Evolutionary conservation across 768 basidiomycete species (phyloP).

Genomic region (Cubamyces lactineus): DNA sequence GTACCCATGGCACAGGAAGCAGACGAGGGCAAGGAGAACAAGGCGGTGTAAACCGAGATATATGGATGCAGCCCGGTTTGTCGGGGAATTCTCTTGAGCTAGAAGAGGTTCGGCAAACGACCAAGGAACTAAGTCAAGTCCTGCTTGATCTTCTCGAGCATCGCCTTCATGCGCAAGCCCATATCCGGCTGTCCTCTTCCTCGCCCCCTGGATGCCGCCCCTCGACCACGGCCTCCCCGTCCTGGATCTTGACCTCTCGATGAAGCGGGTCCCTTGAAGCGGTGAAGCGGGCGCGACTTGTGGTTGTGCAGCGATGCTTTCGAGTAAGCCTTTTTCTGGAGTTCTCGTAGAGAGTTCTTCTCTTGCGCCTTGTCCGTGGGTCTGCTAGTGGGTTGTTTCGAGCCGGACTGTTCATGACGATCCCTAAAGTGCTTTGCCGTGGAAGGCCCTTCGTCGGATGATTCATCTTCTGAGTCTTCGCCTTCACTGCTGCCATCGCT

Average conservation of each 20-base stretch:
- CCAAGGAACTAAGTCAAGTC: conserved; percentile 44
- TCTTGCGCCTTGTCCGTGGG: conserved; percentile 20
- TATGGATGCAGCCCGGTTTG: not conserved
- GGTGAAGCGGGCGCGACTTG: conserved; percentile 49
- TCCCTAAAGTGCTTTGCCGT: not conserved
- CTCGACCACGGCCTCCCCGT: conserved; percentile 36
- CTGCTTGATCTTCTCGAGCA: conserved; percentile 85
- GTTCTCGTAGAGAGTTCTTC: conserved; percentile 54
- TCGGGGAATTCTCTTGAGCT: not conserved
- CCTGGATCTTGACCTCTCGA: conserved; percentile 24
- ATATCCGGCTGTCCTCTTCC: conserved; percentile 67
- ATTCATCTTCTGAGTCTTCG: conserved; percentile 26
- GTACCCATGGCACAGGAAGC: conserved; percentile 34
- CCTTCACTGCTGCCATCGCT: not conserved
- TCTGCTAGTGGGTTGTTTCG: conserved; percentile 4
- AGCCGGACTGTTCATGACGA: not conserved
- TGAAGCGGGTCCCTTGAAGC: conserved; percentile 30
- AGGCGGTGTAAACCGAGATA: conserved; percentile 31
- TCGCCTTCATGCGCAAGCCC: conserved; percentile 83
- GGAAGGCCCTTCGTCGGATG: conserved; percentile 9
- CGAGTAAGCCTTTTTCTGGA: conserved; percentile 66
- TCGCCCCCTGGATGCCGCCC: conserved; percentile 38
- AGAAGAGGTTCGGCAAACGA: not conserved
- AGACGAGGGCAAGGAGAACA: conserved; percentile 59
- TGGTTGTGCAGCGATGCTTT: conserved; percentile 58